Percentiles rank a stretch among this genome's conserved stretches.
These are phyloP conservation scores for Beauveria sp. DNA, from an alignment of 2,329 filamentous ascomycete species.

Conservation along the genomic window DNA sequence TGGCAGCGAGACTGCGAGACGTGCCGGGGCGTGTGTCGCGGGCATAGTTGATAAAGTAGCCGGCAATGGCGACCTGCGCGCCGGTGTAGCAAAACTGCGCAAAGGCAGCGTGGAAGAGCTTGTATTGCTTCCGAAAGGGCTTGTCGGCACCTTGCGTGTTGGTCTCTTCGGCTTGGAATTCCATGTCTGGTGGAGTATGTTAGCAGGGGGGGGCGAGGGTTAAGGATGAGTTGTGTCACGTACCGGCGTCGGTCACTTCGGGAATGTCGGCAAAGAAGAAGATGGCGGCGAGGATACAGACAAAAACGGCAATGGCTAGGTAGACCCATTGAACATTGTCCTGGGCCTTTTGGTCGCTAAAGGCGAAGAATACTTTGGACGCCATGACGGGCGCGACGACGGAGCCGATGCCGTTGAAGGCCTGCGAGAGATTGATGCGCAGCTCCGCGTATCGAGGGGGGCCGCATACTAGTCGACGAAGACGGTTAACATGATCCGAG, in stretches of 20 bases:
- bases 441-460: conserved; percentile 68
- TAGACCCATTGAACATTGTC: conserved; percentile 72
- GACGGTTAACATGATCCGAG: background rate
- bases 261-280: conserved; percentile 63
- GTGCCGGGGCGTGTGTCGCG: conserved; percentile 46
- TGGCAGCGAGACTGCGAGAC: conserved; percentile 45
- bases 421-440: conserved; percentile 69
- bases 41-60: conserved; percentile 70
- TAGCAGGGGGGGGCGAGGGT: too few species aligned
- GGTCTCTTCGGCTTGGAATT: conserved; percentile 47
- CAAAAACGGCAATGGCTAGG: conserved; percentile 63
- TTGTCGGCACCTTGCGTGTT: conserved; percentile 48
- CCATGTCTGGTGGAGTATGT: conserved; percentile 46
- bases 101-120: conserved; percentile 66
- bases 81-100: conserved; percentile 76
- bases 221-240: conserved; percentile 6
- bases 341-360: conserved; percentile 48
- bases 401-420: conserved; percentile 68
- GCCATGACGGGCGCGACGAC: conserved; percentile 66
- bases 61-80: conserved; percentile 58
- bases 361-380: conserved; percentile 63
- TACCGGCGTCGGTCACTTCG: conserved; percentile 53
- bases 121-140: conserved; percentile 63
- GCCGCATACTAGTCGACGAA: conserved; percentile 29
- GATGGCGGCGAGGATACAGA: conserved; percentile 56